These are phyloP conservation scores for Effrenium voratum DNA, from an alignment of 73 alveolate species.

Conservation along the genomic window DNA sequence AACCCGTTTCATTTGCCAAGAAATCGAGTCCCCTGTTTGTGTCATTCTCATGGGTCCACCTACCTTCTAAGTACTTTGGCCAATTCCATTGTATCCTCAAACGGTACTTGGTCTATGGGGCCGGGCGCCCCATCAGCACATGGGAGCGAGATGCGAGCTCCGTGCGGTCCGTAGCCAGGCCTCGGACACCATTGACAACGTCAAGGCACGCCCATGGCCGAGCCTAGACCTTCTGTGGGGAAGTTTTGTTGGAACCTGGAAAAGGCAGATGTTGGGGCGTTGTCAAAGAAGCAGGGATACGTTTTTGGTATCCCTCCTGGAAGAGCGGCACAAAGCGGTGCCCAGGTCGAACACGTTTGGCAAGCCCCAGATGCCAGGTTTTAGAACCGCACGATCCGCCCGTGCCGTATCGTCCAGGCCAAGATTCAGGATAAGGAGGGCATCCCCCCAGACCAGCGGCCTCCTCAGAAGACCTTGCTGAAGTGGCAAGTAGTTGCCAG, in stretches of 20 bases:
- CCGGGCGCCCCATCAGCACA: too few species aligned
- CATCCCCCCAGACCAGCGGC: too few species aligned
- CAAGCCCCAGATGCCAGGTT: too few species aligned
- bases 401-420: too few species aligned
- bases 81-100: too few species aligned
- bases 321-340: neutral
- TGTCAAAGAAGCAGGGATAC: conserved; percentile 45
- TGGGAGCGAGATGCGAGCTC: too few species aligned
- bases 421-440: too few species aligned
- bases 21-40: neutral
- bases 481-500: too few species aligned
- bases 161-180: conserved; percentile 37
- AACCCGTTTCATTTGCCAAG: neutral
- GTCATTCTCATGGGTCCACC: neutral
- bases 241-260: neutral
- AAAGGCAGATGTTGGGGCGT: conserved; percentile 16
- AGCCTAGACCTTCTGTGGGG: neutral
- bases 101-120: too few species aligned
- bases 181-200: conserved; percentile 93
- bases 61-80: neutral
- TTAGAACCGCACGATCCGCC: too few species aligned
- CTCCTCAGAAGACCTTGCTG: too few species aligned
- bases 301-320: conserved; percentile 6
- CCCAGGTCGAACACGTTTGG: too few species aligned
- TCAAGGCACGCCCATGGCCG: conserved; percentile 60